Conservation (phyloP, 2,329 filamentous ascomycete species). For the Penicillium verrucosum region DNA sequence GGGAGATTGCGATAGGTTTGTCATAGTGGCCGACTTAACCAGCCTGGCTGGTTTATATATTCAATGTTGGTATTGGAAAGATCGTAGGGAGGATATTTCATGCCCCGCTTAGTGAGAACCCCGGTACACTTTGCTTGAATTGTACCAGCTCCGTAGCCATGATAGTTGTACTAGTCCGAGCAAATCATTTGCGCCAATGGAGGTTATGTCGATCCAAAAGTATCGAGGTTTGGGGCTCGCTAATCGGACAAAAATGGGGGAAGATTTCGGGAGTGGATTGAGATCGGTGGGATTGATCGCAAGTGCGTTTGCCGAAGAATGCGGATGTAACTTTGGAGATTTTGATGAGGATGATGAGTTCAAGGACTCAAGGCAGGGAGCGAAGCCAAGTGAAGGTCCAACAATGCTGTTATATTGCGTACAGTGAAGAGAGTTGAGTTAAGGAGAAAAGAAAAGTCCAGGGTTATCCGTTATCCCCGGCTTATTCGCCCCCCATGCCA, state of each 20-base stretch:
- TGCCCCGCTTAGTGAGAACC: conserved; percentile 4
- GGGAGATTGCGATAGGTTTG: conserved; percentile 21
- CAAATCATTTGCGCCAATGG: conserved; percentile 7
- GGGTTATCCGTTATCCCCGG: not conserved
- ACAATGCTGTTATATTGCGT: not conserved
- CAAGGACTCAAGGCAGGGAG: not conserved
- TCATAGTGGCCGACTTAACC: conserved; percentile 1
- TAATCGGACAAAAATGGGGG: not conserved
- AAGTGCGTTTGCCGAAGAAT: conserved; percentile 9
- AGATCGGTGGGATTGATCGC: not conserved
- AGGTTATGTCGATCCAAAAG: not conserved
- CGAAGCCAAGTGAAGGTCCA: not conserved
- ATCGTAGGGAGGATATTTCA: not conserved
- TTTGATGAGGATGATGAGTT: not conserved
- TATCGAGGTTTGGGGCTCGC: not conserved
- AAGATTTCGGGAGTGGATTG: not conserved
- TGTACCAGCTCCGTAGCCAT: conserved; percentile 14
- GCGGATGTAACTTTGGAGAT: conserved; percentile 8
- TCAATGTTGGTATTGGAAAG: not conserved
- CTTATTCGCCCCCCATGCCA: conserved; percentile 2
- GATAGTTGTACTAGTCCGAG: conserved; percentile 4
- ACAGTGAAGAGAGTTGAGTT: not conserved
- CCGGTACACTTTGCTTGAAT: conserved; percentile 8
- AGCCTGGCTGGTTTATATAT: not conserved
- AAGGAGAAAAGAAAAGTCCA: not conserved